A percentile compares a stretch with the other conserved stretches of the same genome.
phyloP scores from a whole-genome alignment of 1,284 basidiomycete genomes.

The Phellopilus nigrolimitatus region DNA sequence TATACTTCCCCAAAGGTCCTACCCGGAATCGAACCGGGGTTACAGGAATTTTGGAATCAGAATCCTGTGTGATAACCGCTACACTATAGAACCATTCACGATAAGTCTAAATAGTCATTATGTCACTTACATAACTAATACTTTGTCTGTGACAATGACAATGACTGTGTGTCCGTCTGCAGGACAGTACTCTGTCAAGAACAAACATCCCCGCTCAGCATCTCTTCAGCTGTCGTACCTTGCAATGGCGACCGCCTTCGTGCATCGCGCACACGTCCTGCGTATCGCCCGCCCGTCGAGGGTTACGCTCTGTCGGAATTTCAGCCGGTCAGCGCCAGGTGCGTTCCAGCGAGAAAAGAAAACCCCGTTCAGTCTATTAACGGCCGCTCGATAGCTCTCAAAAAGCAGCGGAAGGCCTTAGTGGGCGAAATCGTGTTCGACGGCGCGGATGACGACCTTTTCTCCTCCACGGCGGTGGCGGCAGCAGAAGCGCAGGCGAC shows the following conservation, averaged over 20 bases:
- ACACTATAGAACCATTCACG: conserved; percentile 36
- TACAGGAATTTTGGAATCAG: conserved; percentile 30
- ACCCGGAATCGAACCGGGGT: conserved; percentile 20
- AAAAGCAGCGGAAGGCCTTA: not conserved
- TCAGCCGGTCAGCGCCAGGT: conserved; percentile 5
- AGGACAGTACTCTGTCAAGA: too few relatives aligned
- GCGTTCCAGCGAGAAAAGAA: not conserved
- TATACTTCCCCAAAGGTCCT: too few relatives aligned
- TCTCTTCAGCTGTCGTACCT: too few relatives aligned
- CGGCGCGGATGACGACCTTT: conserved; percentile 14
- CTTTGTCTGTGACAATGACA: too few relatives aligned
- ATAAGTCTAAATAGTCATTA: not conserved
- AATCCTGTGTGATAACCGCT: conserved; percentile 59
- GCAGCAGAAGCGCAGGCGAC: not conserved
- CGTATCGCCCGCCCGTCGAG: not conserved
- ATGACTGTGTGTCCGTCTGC: too few relatives aligned
- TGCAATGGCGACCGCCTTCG: not conserved
- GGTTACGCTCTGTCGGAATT: not conserved
- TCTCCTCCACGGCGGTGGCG: not conserved
- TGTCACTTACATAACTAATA: not conserved
- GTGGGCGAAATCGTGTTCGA: not conserved
- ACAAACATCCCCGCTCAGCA: too few relatives aligned
- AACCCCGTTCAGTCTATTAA: too few relatives aligned
- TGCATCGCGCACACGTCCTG: not conserved
- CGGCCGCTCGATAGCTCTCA: not conserved